Evolutionary conservation across 495 filamentous ascomycete species (phyloP).

Genomic region (Lasiosphaeria hispida): DNA sequence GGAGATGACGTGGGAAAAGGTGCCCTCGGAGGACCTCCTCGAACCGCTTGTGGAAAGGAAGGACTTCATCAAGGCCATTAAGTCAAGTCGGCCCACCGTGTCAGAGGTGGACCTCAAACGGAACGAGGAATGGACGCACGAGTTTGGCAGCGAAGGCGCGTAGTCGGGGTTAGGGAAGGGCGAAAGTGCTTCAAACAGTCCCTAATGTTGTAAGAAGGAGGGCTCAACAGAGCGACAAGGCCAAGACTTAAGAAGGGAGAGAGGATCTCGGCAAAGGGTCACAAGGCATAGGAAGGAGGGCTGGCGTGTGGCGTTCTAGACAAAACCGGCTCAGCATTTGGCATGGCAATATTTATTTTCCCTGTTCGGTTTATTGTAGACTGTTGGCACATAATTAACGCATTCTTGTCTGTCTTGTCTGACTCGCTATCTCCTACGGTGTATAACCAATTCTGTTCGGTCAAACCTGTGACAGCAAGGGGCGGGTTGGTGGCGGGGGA

Average conservation of each 20-base stretch:
- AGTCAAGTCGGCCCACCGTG: conserved; percentile 82
- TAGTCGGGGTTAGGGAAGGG: conserved; percentile 11
- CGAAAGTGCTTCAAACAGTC: background rate
- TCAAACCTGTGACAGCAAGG: too few species aligned
- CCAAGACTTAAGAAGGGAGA: background rate
- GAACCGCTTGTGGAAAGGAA: conserved; percentile 85
- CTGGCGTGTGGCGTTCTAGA: conserved; percentile 32
- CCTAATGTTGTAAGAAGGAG: background rate
- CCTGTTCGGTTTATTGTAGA: conserved; percentile 2
- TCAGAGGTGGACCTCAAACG: conserved; percentile 75
- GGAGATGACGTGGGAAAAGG: conserved; percentile 91
- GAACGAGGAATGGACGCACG: conserved; percentile 91
- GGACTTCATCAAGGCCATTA: conserved; percentile 93
- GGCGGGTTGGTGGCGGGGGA: too few species aligned
- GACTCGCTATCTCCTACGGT: background rate
- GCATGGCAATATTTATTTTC: conserved; percentile 2
- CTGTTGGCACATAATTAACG: background rate
- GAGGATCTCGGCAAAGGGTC: too few species aligned
- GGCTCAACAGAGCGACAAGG: background rate
- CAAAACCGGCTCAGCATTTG: conserved; percentile 14
- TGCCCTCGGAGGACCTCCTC: conserved; percentile 76
- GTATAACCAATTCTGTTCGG: too few species aligned
- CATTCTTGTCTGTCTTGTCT: background rate
- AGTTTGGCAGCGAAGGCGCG: conserved; percentile 93
- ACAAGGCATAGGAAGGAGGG: conserved; percentile 6